phyloP scores from a whole-genome alignment of 495 filamentous ascomycete species.

The Amniculicola lignicola region DNA sequence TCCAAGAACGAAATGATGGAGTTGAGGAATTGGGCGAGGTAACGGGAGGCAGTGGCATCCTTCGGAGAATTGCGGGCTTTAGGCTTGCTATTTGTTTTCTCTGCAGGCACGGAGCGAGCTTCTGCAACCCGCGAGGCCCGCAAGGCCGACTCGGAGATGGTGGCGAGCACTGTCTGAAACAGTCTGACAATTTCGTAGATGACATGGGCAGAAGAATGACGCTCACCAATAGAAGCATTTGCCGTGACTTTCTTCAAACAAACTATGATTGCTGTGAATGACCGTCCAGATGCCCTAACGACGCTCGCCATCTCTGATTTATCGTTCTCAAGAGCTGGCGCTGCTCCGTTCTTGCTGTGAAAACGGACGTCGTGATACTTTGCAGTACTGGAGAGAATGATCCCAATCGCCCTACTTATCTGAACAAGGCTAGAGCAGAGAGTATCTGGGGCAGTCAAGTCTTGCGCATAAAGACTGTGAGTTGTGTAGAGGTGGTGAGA shows the following conservation, averaged over 20 bases:
- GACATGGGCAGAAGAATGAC: conserved; percentile 4
- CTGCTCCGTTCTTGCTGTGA: neutral
- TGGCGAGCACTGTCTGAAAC: conserved; percentile 23
- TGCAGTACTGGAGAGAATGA: conserved; percentile 8
- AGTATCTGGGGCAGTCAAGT: neutral
- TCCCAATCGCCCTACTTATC: conserved; percentile 7
- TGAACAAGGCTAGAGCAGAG: conserved; percentile 20
- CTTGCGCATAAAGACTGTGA: conserved; percentile 16
- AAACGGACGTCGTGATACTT: conserved; percentile 7
- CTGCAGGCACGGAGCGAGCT: neutral
- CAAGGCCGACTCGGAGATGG: conserved; percentile 13
- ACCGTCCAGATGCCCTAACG: conserved; percentile 14
- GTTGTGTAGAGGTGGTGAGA: conserved; percentile 11
- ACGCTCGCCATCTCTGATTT: conserved; percentile 9
- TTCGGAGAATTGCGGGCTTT: neutral
- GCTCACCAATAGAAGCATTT: neutral
- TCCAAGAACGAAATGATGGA: conserved; percentile 18
- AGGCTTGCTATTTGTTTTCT: neutral
- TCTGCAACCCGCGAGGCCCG: neutral
- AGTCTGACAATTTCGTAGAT: conserved; percentile 28
- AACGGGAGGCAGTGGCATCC: neutral
- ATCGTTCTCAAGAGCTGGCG: conserved; percentile 5
- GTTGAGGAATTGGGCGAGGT: conserved; percentile 19
- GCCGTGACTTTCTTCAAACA: conserved; percentile 13
- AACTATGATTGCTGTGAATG: conserved; percentile 19